Base-by-base conservation (phyloP, 148 eudicot species). In the Spergularia bocconei region DNA sequence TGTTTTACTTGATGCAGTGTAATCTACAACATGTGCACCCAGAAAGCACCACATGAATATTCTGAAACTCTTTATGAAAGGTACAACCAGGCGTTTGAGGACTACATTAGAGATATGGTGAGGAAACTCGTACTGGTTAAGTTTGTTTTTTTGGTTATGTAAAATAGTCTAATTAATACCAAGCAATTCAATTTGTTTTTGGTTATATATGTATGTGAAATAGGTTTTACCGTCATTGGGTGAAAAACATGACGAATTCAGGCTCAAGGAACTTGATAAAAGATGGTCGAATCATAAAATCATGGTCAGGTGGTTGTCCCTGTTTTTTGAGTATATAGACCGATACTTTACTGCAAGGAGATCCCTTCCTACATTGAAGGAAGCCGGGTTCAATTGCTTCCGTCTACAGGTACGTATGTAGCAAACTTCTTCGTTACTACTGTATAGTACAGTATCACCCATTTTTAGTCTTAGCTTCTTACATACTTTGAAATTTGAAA, bases 241-340 rank as follows among this genome's bases (percentile, higher is more conserved):
- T 61, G 79, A 82, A 62, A 85, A 79, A 55, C 87, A 85, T 36
- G 85, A 77, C 12, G 85, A 85, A 68, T 82, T 77, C 73, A 65
- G 79, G 85, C 71, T 85, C 69, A 85, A 78, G 63, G 83, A 82
- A 70, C 77, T 85, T 53, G 75, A 76, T 52, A 59, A 60, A 53
- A 82, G 85, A 76, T 85, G 87, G 87, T 67, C 69, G 39, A 85
- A 85, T 75, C 83, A 82, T 59, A 85, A 85, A 75, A 72, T 82
- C 7, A 82, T 85, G 87, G 67, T 82, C 55, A 70, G 81, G 77
- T 85, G 87, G 87, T 55, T 85, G 12, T 66, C 79, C 58, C 69
- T 83, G 14, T 85, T 82, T 71, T 82, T 85, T 61, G 57, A 69
- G 57, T 85, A 82, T 57, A 81, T 85, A 12, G 85, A 77, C 44